These are phyloP conservation scores for Diacronema lutheri DNA, from an alignment of 78 protist genomes.

Conservation along the genomic window DNA sequence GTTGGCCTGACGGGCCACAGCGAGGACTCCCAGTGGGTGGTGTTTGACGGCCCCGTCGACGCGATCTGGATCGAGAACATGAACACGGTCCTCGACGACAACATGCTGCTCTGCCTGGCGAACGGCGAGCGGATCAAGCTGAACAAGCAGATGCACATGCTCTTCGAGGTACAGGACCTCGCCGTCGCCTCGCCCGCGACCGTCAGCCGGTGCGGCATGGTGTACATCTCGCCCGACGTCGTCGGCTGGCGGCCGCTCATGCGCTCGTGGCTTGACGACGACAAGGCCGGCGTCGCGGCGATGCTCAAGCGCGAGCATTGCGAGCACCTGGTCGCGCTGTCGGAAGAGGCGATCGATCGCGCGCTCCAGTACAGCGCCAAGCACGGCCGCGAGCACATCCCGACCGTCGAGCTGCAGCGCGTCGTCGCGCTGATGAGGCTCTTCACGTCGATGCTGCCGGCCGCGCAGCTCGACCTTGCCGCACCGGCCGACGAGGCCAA, in stretches of 20 bases:
- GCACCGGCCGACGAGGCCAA: neutral
- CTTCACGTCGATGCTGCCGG: constrained; percentile 7
- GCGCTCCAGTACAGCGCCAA: neutral
- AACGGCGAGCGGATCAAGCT: constrained; percentile 86
- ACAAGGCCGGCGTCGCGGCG: neutral
- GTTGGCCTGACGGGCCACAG: constrained; percentile 35
- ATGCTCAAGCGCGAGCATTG: neutral
- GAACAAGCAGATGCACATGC: constrained; percentile 50
- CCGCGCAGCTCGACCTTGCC: neutral
- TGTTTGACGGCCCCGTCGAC: constrained; percentile 90
- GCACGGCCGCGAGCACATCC: constrained; percentile 26
- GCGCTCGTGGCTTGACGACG: constrained; percentile 39
- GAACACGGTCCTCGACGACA: constrained; percentile 89
- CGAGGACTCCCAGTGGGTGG: constrained; percentile 62
- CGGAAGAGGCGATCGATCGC: neutral
- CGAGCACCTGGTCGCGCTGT: neutral
- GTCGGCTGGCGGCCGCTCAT: constrained; percentile 64
- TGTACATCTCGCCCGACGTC: constrained; percentile 61
- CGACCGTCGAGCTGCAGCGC: constrained; percentile 36
- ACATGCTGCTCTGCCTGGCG: constrained; percentile 75
- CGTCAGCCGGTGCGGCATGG: constrained; percentile 88
- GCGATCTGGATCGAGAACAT: constrained; percentile 79
- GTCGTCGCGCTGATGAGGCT: constrained; percentile 19
- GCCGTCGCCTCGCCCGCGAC: constrained; percentile 92
- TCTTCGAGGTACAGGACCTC: constrained; percentile 82